Base-by-base conservation (phyloP, 2,329 filamentous ascomycete species). In the Colletotrichum cordylinicola region DNA sequence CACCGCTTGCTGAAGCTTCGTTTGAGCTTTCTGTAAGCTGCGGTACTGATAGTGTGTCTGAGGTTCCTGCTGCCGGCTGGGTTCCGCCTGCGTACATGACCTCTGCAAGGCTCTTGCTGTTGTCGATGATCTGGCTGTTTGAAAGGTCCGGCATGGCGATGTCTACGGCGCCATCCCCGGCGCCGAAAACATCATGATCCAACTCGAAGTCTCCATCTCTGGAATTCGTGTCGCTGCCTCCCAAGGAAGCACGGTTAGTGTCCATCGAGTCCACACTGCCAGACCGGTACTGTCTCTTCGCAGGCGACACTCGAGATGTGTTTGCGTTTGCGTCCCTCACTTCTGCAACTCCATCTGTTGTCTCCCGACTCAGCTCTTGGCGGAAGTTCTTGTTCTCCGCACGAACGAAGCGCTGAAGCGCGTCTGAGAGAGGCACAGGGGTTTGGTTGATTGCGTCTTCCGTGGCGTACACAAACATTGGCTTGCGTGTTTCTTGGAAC, bases 381-480 rank as follows among this genome's bases (percentile, higher is more conserved):
- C 85, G 85, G 80, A 91, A 91, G 3, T 84, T 83, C 72, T 86
- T 86, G 77, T 91, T 91, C 67, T 91, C 90, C 48, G 84, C 85
- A 52, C 84, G 85, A 7, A 88, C 84, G 79, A 91, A 91, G 37
- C 85, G 84, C 81, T 89, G 82, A 12, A 84, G 77, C 3, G 80
- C 77, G 16, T 83, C 79, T 56, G 89, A 83, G 18, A 91, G 80
- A 13, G 85, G 82, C 5, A 81, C 78, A 13, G 74, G 80, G 5
- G 83, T 79, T 24, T 79, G 77, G 15, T 83, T 77, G 74, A 90
- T 80, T 29, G 89, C 88, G 31, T 83, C 81, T 75, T 91, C 88
- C 6, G 88, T 89, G 27, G 90, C 90, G 78, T 91, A 92, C 6
- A 92, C 82, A 4, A 92, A 79, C 21, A 90, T 79, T 0, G 87